These are phyloP conservation scores for Lactifluus hygrophoroides DNA, from an alignment of 768 basidiomycete genomes.

Conservation along the genomic window DNA sequence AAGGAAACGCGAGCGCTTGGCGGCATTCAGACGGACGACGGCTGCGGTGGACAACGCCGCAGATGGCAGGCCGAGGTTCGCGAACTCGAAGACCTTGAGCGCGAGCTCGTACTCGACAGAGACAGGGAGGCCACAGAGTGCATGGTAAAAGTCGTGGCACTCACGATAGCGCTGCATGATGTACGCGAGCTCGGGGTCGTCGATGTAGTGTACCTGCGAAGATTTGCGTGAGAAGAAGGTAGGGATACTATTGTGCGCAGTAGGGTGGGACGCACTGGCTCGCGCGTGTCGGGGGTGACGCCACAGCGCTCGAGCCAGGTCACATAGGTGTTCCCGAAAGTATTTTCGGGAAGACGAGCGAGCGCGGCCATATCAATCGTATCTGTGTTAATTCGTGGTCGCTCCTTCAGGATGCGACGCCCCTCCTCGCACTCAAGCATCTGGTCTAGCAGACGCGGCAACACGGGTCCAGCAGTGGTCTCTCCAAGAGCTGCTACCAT, in stretches of 20 bases:
- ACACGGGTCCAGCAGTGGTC: conserved; percentile 74
- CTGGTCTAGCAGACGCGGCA: conserved; percentile 64
- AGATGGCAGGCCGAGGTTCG: conserved; percentile 87
- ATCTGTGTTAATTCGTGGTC: conserved; percentile 70
- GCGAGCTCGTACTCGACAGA: conserved; percentile 87
- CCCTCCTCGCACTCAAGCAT: conserved; percentile 82
- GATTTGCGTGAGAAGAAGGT: conserved; percentile 2
- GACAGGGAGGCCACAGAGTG: conserved; percentile 81
- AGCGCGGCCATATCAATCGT: conserved; percentile 69
- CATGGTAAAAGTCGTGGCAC: conserved; percentile 97
- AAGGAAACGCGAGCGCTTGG: conserved; percentile 41
- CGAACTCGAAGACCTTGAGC: conserved; percentile 90
- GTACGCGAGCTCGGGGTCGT: conserved; percentile 93
- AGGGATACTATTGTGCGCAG: not conserved
- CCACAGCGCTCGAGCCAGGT: conserved; percentile 85
- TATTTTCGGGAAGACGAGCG: conserved; percentile 60
- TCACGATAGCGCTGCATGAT: conserved; percentile 98
- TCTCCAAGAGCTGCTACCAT: conserved; percentile 94
- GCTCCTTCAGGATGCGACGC: conserved; percentile 69
- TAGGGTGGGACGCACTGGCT: conserved; percentile 49
- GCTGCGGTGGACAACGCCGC: conserved; percentile 75
- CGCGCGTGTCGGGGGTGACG: conserved; percentile 89
- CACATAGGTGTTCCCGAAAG: conserved; percentile 79
- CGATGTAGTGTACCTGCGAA: conserved; percentile 81
- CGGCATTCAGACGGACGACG: conserved; percentile 54